These are phyloP conservation scores for Porcisia deanei DNA, from an alignment of 208 protist species.

Conservation along the genomic window DNA sequence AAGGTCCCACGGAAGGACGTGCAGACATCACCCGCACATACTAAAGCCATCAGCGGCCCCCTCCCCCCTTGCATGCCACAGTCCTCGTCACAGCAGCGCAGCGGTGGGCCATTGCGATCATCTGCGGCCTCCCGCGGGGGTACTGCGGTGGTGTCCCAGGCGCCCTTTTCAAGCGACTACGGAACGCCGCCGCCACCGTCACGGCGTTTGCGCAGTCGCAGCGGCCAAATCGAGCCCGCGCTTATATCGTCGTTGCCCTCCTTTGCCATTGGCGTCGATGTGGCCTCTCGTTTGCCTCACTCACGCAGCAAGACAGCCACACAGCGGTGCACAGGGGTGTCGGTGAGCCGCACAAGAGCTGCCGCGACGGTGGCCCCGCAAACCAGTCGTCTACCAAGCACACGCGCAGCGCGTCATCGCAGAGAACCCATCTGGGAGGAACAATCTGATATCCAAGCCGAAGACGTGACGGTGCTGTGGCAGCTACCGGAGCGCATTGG, in stretches of 20 bases:
- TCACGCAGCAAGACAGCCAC: conserved; percentile 7
- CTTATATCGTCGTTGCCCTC: conserved; percentile 2
- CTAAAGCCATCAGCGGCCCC: too few species aligned
- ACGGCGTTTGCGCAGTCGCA: conserved; percentile 9
- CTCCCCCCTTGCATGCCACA: neutral
- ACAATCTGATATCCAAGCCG: neutral
- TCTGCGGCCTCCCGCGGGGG: neutral
- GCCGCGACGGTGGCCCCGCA: neutral
- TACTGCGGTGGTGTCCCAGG: too few species aligned
- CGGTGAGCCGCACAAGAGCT: neutral
- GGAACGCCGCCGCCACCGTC: conserved; percentile 1
- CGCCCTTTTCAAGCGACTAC: neutral
- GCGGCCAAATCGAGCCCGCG: neutral
- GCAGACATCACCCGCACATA: too few species aligned
- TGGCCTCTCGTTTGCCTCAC: neutral
- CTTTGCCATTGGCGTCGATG: neutral
- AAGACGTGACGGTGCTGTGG: neutral
- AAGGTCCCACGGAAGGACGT: too few species aligned
- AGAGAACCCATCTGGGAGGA: neutral
- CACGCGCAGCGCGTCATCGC: neutral
- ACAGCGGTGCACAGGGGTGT: conserved; percentile 4
- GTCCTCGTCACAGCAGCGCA: neutral
- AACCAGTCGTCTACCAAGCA: neutral
- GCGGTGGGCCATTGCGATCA: neutral
- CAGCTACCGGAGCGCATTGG: neutral